Percentiles rank a stretch among this genome's conserved stretches.
phyloP scores from a whole-genome alignment of 495 filamentous ascomycete species.

The Talaromyces ruber region DNA sequence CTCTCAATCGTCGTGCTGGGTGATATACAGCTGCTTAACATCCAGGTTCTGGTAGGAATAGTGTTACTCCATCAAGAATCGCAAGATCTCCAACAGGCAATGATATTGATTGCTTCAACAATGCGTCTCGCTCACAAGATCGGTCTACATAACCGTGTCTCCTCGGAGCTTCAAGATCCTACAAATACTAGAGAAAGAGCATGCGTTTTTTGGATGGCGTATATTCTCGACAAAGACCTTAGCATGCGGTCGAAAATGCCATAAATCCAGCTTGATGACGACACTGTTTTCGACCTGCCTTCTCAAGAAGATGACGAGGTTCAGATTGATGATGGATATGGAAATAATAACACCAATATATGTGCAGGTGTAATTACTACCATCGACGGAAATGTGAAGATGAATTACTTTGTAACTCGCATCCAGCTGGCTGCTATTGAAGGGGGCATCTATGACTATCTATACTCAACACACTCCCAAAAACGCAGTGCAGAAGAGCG shows the following conservation, averaged over 20 bases:
- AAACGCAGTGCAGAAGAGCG: background rate
- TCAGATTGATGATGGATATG: background rate
- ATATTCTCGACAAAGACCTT: background rate
- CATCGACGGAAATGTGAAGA: background rate
- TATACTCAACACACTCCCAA: background rate
- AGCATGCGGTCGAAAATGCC: background rate
- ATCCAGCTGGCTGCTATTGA: background rate
- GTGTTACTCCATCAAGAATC: background rate
- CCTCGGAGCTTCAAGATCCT: background rate
- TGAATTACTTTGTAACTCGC: background rate
- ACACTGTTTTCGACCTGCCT: background rate
- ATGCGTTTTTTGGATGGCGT: background rate
- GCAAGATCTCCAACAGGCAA: background rate
- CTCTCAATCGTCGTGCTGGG: background rate
- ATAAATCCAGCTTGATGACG: background rate
- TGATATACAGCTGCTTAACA: background rate
- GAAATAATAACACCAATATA: background rate
- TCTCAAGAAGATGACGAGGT: background rate
- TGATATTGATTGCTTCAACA: background rate
- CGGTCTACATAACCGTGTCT: background rate
- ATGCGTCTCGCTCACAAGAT: background rate
- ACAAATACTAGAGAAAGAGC: background rate
- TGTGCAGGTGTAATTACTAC: background rate
- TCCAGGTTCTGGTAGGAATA: background rate
- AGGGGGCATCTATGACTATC: background rate